Conservation (phyloP, 805 yeast genomes). For the Candida awuae region DNA sequence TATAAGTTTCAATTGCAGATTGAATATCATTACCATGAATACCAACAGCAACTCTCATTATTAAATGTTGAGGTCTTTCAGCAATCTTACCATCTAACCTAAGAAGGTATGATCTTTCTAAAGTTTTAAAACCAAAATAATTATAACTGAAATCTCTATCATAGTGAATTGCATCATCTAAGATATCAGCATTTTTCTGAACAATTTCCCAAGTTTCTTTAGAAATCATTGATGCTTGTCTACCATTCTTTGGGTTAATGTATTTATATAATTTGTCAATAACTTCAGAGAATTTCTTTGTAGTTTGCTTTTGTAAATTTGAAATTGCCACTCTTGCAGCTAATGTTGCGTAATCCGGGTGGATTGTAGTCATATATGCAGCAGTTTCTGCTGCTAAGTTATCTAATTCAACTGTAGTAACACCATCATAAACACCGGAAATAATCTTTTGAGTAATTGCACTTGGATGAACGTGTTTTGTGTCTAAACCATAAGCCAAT, state of each 20-base stretch:
- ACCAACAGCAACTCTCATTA: conserved; percentile 56
- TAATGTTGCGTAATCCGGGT: conserved; percentile 92
- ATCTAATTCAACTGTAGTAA: conserved; percentile 81
- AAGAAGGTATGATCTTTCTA: conserved; percentile 50
- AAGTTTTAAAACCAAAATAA: conserved; percentile 55
- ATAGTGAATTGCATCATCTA: conserved; percentile 66
- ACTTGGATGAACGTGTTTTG: conserved; percentile 88
- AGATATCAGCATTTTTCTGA: conserved; percentile 49
- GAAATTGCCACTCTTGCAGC: conserved; percentile 96
- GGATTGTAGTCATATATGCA: conserved; percentile 94
- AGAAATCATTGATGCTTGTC: conserved; percentile 63
- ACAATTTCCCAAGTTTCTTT: conserved; percentile 58
- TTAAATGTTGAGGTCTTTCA: conserved; percentile 54
- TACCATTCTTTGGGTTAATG: conserved; percentile 70
- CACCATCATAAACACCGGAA: conserved; percentile 95
- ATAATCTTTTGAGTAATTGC: conserved; percentile 94
- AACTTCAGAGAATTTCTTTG: conserved; percentile 75
- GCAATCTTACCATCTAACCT: conserved; percentile 49
- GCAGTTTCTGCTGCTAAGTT: conserved; percentile 90
- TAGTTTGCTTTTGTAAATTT: conserved; percentile 89
- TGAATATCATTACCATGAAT: conserved; percentile 49
- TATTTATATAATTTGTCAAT: conserved; percentile 65
- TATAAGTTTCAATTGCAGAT: conserved; percentile 47
- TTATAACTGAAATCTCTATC: conserved; percentile 58
- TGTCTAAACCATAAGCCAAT: conserved; percentile 88